Evolutionary conservation across 306 rosid species (phyloP).

Genomic region (Lotus japonicus): DNA sequence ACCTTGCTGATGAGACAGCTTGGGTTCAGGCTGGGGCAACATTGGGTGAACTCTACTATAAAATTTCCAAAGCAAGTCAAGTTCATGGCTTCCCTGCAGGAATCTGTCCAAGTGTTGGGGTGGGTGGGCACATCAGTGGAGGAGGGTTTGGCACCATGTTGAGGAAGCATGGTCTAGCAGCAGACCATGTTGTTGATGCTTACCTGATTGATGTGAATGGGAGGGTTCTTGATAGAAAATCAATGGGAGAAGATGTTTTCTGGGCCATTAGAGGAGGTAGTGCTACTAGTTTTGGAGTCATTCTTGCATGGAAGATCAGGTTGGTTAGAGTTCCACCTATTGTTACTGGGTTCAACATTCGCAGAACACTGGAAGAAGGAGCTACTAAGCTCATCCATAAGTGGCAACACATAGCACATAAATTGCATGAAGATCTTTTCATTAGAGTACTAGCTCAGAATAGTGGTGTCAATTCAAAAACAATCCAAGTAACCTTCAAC

Average conservation of each 20-base stretch:
- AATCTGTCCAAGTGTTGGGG: conserved; percentile 39
- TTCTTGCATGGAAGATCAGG: conserved; percentile 47
- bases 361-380: conserved; percentile 29
- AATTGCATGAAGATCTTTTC: conserved; percentile 46
- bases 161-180: conserved; percentile 51
- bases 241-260: conserved; percentile 54
- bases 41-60: conserved; percentile 49
- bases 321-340: conserved; percentile 35
- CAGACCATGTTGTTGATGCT: conserved; percentile 57
- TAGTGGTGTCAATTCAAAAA: conserved; percentile 12
- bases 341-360: conserved; percentile 35
- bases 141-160: conserved; percentile 39
- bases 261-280: conserved; percentile 76
- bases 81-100: conserved; percentile 50
- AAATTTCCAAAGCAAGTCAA: conserved; percentile 30
- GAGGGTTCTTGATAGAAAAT: conserved; percentile 30
- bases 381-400: conserved; percentile 22
- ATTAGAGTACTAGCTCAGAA: conserved; percentile 42
- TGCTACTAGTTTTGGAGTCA: conserved; percentile 49
- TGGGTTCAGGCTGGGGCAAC: conserved; percentile 59
- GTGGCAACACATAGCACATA: conserved; percentile 35
- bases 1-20: conserved; percentile 39
- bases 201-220: conserved; percentile 35
- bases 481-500: not conserved
- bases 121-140: conserved; percentile 59